Evolutionary conservation across 179 eudicot genomes (phyloP).

Genomic region (Spergularia azorica): DNA sequence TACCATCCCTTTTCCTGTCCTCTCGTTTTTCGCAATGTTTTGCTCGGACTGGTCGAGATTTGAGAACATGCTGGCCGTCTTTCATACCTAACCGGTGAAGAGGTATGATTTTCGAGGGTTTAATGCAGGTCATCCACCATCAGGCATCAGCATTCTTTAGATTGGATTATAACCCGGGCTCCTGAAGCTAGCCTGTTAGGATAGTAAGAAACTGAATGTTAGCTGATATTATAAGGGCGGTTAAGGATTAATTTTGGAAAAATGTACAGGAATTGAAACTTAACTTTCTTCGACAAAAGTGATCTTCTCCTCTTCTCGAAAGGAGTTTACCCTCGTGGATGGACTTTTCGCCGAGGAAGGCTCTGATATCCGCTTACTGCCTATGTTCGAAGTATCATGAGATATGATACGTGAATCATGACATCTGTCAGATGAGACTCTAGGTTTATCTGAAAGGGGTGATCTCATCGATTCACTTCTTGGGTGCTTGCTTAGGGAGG

Average conservation of each 20-base stretch:
- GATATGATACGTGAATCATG: constrained; percentile 47
- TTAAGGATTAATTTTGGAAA: constrained; percentile 7
- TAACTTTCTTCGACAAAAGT: constrained; percentile 90
- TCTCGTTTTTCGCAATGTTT: not conserved
- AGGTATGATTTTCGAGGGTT: not conserved
- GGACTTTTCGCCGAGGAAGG: constrained; percentile 41
- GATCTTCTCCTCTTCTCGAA: constrained; percentile 58
- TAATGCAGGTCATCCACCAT: not conserved
- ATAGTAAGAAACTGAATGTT: constrained; percentile 35
- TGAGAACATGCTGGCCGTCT: not conserved
- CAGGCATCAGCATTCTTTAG: constrained; percentile 40
- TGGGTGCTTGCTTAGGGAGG: constrained; percentile 63
- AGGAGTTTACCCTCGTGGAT: constrained; percentile 42
- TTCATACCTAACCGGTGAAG: not conserved
- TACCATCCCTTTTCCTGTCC: not conserved
- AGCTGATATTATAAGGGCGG: constrained; percentile 26
- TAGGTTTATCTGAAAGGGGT: constrained; percentile 72
- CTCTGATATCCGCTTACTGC: constrained; percentile 69
- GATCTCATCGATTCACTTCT: constrained; percentile 84
- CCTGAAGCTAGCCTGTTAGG: constrained; percentile 96
- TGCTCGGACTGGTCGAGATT: not conserved
- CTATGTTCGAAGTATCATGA: constrained; percentile 43
- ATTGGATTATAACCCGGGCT: constrained; percentile 90
- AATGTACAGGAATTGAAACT: constrained; percentile 38
- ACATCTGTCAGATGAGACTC: constrained; percentile 56